These are phyloP conservation scores for Marchantia paleacea DNA, from an alignment of 225 moss, liverwort and hornwort genomes.

Conservation along the genomic window DNA sequence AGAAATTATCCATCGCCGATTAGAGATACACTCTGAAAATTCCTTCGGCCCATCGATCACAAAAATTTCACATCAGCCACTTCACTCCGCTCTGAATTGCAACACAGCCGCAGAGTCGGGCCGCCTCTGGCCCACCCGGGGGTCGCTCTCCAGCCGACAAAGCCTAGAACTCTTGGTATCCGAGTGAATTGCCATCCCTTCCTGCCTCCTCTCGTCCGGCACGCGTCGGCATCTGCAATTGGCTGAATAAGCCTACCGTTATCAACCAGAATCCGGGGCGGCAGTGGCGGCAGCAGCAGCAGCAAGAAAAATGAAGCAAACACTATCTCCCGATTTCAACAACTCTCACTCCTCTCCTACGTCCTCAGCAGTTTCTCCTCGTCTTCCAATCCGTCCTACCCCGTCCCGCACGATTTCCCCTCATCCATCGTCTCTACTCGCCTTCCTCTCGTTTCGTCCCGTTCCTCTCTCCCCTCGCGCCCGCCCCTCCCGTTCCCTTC, in stretches of 20 bases:
- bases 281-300: background rate
- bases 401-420: background rate
- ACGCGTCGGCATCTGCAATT: constrained; percentile 6
- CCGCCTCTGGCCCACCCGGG: background rate
- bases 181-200: constrained; percentile 5
- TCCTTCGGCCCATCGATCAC: constrained; percentile 10
- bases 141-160: background rate
- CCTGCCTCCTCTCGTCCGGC: background rate
- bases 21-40: constrained; percentile 3
- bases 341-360: background rate
- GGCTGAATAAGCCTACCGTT: constrained; percentile 11
- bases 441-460: background rate
- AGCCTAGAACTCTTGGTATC: background rate
- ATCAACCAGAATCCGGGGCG: constrained; percentile 3
- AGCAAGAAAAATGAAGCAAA: constrained; percentile 6
- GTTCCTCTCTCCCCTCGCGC: background rate
- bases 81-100: background rate
- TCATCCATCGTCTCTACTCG: background rate
- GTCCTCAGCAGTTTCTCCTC: background rate
- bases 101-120: background rate
- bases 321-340: background rate
- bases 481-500: background rate
- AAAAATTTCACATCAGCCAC: background rate
- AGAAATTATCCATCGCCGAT: background rate
- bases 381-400: background rate